These are phyloP conservation scores for Xylaria sp. DNA, from an alignment of 2,329 filamentous ascomycete genomes.

Conservation along the genomic window DNA sequence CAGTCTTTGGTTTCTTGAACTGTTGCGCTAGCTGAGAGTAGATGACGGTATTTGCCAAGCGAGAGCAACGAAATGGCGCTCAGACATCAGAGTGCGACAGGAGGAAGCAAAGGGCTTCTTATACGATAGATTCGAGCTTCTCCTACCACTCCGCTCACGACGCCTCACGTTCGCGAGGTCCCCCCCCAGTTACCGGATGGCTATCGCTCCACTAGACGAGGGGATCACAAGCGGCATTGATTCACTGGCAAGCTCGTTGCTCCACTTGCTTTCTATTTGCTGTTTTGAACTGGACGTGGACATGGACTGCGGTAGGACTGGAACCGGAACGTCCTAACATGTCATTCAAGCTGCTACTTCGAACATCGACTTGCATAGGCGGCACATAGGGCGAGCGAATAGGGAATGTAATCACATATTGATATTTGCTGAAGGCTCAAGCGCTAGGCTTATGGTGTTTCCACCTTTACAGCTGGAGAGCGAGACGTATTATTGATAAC, in stretches of 20 bases:
- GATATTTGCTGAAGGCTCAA: slow-evolving; percentile 11
- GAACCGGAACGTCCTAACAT: slow-evolving; percentile 12
- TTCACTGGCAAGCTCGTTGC: slow-evolving; percentile 17
- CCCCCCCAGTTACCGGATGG: slow-evolving; percentile 5
- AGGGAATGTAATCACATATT: slow-evolving; percentile 20
- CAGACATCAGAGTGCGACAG: not conserved
- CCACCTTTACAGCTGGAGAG: slow-evolving; percentile 1
- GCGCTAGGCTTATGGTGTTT: slow-evolving; percentile 9
- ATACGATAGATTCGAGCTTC: slow-evolving; percentile 15
- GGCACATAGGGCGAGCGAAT: slow-evolving; percentile 21
- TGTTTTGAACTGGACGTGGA: slow-evolving; percentile 8
- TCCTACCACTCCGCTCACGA: slow-evolving; percentile 3
- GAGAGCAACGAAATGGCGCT: slow-evolving; percentile 7
- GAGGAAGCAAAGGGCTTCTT: slow-evolving; percentile 18
- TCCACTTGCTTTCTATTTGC: slow-evolving; percentile 24
- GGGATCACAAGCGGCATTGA: slow-evolving; percentile 14
- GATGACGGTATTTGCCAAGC: slow-evolving; percentile 3
- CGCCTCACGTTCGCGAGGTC: slow-evolving; percentile 13
- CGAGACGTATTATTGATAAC: slow-evolving; percentile 2
- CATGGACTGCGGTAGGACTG: slow-evolving; percentile 10
- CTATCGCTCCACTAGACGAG: slow-evolving; percentile 8
- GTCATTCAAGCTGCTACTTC: slow-evolving; percentile 14
- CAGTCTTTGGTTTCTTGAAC: slow-evolving; percentile 4
- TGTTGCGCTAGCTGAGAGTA: slow-evolving; percentile 8
- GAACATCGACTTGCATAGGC: slow-evolving; percentile 16